These are phyloP conservation scores for Penicillium atrosanguineum DNA, from an alignment of 495 filamentous ascomycete genomes.

Conservation along the genomic window DNA sequence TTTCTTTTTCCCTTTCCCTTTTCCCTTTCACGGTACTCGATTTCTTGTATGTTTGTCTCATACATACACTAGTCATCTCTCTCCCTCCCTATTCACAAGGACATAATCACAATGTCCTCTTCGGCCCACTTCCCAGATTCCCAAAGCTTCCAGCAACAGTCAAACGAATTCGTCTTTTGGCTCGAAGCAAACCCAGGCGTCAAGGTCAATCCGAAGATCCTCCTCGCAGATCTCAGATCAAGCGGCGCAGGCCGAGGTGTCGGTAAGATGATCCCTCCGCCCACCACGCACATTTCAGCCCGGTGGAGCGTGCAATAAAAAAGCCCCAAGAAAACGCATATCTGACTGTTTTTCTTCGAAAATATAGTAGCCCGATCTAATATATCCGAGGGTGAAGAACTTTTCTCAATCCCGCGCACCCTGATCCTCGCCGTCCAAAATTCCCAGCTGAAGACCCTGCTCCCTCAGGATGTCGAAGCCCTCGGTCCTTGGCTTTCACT, in stretches of 20 bases:
- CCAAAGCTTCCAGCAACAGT: slow-evolving; percentile 46
- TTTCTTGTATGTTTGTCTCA: slow-evolving; percentile 1
- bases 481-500: slow-evolving; percentile 59
- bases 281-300: slow-evolving; percentile 19
- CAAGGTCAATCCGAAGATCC: slow-evolving; percentile 53
- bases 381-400: slow-evolving; percentile 59
- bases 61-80: slow-evolving; percentile 9
- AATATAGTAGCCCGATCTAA: slow-evolving; percentile 53
- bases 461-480: slow-evolving; percentile 42
- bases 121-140: slow-evolving; percentile 37
- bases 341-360: slow-evolving; percentile 23
- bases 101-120: slow-evolving; percentile 34
- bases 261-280: slow-evolving; percentile 43
- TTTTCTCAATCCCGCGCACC: slow-evolving; percentile 61
- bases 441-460: slow-evolving; percentile 45
- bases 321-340: slow-evolving; percentile 8
- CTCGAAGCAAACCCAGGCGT: slow-evolving; percentile 49
- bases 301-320: slow-evolving; percentile 5
- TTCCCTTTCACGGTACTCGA: neutral
- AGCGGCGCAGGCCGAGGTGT: slow-evolving; percentile 57
- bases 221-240: slow-evolving; percentile 51
- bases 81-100: slow-evolving; percentile 4
- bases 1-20: slow-evolving; percentile 19
- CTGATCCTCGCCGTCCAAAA: slow-evolving; percentile 53
- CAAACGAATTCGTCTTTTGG: slow-evolving; percentile 55